Evolutionary conservation across 1,284 basidiomycete species (phyloP).

Genomic region (Cryptococcus sp.): DNA sequence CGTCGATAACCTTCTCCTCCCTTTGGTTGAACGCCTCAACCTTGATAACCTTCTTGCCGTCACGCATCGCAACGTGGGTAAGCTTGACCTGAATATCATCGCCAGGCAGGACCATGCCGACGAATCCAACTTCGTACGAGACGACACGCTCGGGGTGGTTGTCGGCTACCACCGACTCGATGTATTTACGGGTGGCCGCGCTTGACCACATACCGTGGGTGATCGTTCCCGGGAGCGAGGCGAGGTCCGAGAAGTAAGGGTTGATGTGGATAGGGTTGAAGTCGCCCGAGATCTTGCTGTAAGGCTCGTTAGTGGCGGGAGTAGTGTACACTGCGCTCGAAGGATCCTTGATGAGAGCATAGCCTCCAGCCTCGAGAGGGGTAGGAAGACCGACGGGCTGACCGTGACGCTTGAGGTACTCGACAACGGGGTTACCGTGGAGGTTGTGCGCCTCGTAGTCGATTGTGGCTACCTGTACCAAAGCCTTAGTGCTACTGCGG

Average conservation of each 20-base stretch:
- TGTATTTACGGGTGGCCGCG: constrained; percentile 87
- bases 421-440: constrained; percentile 88
- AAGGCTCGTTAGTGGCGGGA: constrained; percentile 87
- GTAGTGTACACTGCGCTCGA: constrained; percentile 67
- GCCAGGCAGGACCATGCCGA: constrained; percentile 96
- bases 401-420: constrained; percentile 91
- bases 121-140: constrained; percentile 87
- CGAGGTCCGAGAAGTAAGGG: constrained; percentile 95
- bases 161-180: constrained; percentile 92
- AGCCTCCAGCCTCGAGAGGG: constrained; percentile 81
- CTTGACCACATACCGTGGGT: constrained; percentile 98
- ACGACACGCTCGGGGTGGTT: constrained; percentile 88
- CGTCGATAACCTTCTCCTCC: constrained; percentile 88
- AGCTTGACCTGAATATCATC: constrained; percentile 87
- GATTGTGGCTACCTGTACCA: constrained; percentile 84
- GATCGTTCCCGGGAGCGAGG: constrained; percentile 91
- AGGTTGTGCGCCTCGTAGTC: constrained; percentile 84
- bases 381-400: constrained; percentile 71
- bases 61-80: constrained; percentile 85
- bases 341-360: constrained; percentile 68
- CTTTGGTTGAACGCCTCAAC: constrained; percentile 83
- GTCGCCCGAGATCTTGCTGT: constrained; percentile 94
- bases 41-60: constrained; percentile 89
- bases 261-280: constrained; percentile 95
- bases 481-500: constrained; percentile 78